Evolutionary conservation across 1,139 yeast species (phyloP), one percentile per base, ranked within the genome.

Genomic region (Saccharomyces hybrid): DNA sequence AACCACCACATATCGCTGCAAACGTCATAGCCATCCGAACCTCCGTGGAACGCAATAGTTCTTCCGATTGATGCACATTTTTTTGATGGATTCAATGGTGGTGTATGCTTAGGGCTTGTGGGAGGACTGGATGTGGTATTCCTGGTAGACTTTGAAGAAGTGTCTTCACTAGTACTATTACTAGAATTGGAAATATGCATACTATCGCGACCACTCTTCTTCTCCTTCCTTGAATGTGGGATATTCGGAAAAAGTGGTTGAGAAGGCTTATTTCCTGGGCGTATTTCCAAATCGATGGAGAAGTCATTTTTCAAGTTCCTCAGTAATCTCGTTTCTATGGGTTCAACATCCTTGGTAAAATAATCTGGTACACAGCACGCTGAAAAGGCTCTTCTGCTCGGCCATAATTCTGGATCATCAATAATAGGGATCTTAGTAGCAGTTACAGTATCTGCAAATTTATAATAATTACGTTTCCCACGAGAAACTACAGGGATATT

Each of bases 1-100:
- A 76, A 78, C 66, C 73, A 68, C 83, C 83, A 79, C 60, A 73
- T 60, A 60, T 78, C 82, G 25, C 79, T 78, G 44, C 69, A 65
- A 6, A 78, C 70, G 14, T 67, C 62, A 13, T 52, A 56, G n/a
- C 69, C 67, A 53, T 71, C 63, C 0, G 80, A 77, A 3, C 83
- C 83, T 4, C 81, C 83, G 59, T 75, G 78, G 1, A 75, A 56
- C 2, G 77, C 61, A 23, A 78, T 55, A 2, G 58, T 53, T 30
- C 60, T 59, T 20, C 59, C 60, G 8, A 55, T 56, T 1, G 34
- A 9, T 9, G 53, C 44, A 26, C 31, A 16, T 8, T 20, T 38
- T 13, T 38, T 38, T 20, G 25, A 13, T 5, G 4, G 7, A 5
- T 38, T 38, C n/a, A 38, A 9, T 2, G 25, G 44, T 38, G 44